Percentiles rank a stretch among this genome's conserved stretches.
phyloP scores from a whole-genome alignment of 495 filamentous ascomycete species.

The Tuber microsphaerosporum region DNA sequence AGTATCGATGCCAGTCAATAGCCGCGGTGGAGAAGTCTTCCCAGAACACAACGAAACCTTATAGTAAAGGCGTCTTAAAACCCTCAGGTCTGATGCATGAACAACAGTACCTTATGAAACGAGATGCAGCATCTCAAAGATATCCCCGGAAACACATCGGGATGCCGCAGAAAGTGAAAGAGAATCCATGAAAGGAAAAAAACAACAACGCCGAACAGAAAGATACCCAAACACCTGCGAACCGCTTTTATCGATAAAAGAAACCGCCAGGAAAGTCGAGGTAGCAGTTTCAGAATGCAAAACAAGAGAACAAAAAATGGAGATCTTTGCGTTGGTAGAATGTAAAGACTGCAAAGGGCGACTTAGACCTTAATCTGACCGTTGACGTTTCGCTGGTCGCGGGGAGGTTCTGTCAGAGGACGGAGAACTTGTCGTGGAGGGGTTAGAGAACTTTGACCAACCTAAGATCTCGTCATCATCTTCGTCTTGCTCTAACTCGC shows the following conservation, averaged over 20 bases:
- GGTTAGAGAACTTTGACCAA: constrained; percentile 1
- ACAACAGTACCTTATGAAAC: background rate
- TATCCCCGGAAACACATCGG: background rate
- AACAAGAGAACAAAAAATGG: background rate
- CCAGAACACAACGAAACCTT: background rate
- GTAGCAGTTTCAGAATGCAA: background rate
- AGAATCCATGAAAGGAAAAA: background rate
- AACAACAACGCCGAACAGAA: constrained; percentile 3
- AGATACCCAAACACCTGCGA: background rate
- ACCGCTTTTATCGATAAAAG: background rate
- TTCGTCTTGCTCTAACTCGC: constrained; percentile 14
- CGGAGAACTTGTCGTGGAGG: background rate
- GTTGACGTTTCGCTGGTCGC: background rate
- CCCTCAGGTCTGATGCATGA: background rate
- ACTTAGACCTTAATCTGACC: constrained; percentile 5
- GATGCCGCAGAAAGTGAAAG: background rate
- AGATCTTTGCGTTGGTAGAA: background rate
- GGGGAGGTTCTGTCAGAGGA: background rate
- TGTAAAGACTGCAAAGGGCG: background rate
- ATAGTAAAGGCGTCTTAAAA: background rate
- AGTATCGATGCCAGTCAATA: background rate
- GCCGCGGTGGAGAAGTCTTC: background rate
- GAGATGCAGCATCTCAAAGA: background rate
- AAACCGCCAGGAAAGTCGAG: background rate
- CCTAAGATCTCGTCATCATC: constrained; percentile 11